phyloP scores from a whole-genome alignment of 257 asterid genomes.

The Nicotiana otophora region DNA sequence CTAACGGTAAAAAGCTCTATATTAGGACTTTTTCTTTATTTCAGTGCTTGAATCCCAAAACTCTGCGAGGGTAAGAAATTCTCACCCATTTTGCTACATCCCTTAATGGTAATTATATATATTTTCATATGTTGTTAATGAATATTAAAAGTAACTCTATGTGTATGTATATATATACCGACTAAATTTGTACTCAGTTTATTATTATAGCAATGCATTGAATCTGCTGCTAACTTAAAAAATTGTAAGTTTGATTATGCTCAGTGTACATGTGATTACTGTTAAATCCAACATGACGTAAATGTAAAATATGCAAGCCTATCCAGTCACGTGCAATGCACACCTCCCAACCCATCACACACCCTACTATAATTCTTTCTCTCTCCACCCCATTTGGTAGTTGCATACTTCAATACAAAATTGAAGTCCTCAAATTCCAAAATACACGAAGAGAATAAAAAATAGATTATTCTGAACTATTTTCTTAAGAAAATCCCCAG shows the following conservation, averaged over 20 bases:
- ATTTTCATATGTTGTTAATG: no score
- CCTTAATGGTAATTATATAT: no score
- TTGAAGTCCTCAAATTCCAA: not conserved
- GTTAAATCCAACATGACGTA: constrained; percentile 1
- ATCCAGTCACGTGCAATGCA: not conserved
- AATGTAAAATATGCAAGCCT: not conserved
- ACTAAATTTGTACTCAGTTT: not conserved
- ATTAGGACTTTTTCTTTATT: no score
- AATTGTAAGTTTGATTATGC: not conserved
- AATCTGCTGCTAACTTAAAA: not conserved
- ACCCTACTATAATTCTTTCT: not conserved
- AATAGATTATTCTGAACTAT: not conserved
- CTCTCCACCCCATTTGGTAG: not conserved
- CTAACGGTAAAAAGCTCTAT: no score
- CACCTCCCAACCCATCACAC: not conserved
- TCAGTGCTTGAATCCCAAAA: no score
- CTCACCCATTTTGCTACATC: no score
- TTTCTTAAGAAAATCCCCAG: not conserved
- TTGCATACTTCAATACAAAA: not conserved
- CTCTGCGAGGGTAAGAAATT: no score
- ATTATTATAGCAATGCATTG: not conserved
- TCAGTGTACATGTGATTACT: constrained; percentile 1
- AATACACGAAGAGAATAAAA: not conserved
- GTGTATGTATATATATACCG: no score
- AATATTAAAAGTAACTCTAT: no score